These are phyloP conservation scores for Anthracocystis walkeri DNA, from an alignment of 1,284 basidiomycete species.

Conservation along the genomic window DNA sequence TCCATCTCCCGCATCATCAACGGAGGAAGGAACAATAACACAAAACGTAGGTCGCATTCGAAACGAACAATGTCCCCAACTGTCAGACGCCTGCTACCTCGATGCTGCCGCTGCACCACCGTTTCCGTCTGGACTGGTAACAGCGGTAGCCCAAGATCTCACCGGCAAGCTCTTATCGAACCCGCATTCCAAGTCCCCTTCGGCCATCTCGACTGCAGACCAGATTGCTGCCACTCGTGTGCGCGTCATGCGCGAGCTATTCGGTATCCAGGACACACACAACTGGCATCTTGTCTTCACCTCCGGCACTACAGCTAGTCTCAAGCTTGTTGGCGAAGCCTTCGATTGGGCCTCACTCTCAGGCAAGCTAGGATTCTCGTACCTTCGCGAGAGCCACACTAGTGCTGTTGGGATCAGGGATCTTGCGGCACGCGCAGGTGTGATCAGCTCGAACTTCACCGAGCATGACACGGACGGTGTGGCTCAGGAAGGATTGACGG, in stretches of 20 bases:
- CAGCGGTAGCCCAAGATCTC: constrained; percentile 40
- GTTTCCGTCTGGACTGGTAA: constrained; percentile 52
- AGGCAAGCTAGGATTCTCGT: constrained; percentile 23
- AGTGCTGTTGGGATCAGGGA: constrained; percentile 55
- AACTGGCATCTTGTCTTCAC: constrained; percentile 60
- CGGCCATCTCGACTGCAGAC: constrained; percentile 51
- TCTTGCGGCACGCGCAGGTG: constrained; percentile 27
- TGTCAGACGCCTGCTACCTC: constrained; percentile 59
- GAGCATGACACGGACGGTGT: background rate
- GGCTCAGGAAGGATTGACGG: constrained; percentile 21
- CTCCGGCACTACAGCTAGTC: constrained; percentile 50
- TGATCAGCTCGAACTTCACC: constrained; percentile 4
- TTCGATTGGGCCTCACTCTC: constrained; percentile 32
- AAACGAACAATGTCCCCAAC: constrained; percentile 33
- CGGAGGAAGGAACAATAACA: constrained; percentile 2
- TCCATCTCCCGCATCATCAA: background rate
- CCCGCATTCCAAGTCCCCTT: constrained; percentile 67
- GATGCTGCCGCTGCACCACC: constrained; percentile 68
- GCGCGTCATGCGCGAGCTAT: constrained; percentile 61
- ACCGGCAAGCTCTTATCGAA: constrained; percentile 60
- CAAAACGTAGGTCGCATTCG: constrained; percentile 21
- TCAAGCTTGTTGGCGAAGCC: constrained; percentile 52
- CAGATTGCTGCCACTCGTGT: constrained; percentile 52
- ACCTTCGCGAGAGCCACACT: constrained; percentile 50
- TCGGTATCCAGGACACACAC: constrained; percentile 50